A percentile compares a stretch with the other conserved stretches of the same genome.
phyloP scores from a whole-genome alignment of 108 stramenopile genomes.

The Nitzschia sp. region DNA sequence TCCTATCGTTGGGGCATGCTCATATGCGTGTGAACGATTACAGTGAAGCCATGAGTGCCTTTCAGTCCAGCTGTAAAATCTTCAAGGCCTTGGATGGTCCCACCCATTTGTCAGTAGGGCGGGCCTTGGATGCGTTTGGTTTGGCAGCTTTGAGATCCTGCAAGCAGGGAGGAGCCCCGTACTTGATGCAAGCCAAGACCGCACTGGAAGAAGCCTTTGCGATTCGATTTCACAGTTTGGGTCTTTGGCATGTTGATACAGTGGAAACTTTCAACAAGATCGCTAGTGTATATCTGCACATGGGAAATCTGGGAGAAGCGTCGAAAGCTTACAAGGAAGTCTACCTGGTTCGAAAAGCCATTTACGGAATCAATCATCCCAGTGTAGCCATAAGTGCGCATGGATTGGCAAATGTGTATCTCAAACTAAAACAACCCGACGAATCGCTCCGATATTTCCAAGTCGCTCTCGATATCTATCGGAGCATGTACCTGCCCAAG shows the following conservation, averaged over 20 bases:
- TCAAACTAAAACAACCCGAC: slow-evolving; percentile 14
- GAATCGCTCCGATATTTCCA: slow-evolving; percentile 32
- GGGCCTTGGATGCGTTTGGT: slow-evolving; percentile 22
- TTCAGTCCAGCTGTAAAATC: slow-evolving; percentile 8
- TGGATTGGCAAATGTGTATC: slow-evolving; percentile 39
- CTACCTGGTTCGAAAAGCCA: slow-evolving; percentile 35
- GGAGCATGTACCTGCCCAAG: slow-evolving; percentile 17
- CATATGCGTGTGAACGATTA: slow-evolving; percentile 23
- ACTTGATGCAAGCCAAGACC: background rate
- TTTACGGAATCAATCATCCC: slow-evolving; percentile 55
- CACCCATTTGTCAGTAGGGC: slow-evolving; percentile 19
- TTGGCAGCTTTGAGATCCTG: slow-evolving; percentile 13
- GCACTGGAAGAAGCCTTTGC: slow-evolving; percentile 41
- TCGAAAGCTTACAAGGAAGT: slow-evolving; percentile 43
- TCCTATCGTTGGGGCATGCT: slow-evolving; percentile 14
- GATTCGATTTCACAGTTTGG: slow-evolving; percentile 45
- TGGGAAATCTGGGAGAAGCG: slow-evolving; percentile 28
- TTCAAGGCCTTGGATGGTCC: slow-evolving; percentile 20
- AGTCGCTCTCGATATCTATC: slow-evolving; percentile 31
- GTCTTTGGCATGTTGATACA: slow-evolving; percentile 55
- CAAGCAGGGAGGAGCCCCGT: background rate
- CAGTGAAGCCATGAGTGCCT: slow-evolving; percentile 7
- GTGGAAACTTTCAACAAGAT: slow-evolving; percentile 53
- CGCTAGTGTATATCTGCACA: slow-evolving; percentile 35
- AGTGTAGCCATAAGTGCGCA: slow-evolving; percentile 59